These are phyloP conservation scores for Eimeria sp. DNA, from an alignment of 169 alveolate species.

Conservation along the genomic window DNA sequence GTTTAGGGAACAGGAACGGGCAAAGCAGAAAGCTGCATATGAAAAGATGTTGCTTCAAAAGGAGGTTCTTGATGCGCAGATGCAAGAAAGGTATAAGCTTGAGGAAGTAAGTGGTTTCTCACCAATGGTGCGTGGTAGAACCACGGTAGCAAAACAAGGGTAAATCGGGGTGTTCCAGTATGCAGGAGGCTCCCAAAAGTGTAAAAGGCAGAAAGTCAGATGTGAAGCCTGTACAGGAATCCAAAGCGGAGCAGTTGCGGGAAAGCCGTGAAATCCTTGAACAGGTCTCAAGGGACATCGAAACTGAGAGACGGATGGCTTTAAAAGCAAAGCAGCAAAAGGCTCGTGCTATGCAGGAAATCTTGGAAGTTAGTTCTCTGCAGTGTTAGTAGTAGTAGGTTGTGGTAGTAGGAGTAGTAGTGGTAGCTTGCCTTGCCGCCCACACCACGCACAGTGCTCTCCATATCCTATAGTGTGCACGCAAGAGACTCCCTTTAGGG, in stretches of 20 bases:
- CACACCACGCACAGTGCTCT: no score
- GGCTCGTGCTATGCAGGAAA: slow-evolving; percentile 76
- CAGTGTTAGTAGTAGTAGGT: neutral
- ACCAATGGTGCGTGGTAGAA: neutral
- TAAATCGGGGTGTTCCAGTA: neutral
- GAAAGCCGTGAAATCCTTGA: slow-evolving; percentile 70
- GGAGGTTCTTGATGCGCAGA: slow-evolving; percentile 74
- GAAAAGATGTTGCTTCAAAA: slow-evolving; percentile 69
- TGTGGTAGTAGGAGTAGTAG: neutral
- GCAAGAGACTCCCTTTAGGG: neutral
- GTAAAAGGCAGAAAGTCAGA: neutral
- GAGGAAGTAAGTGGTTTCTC: slow-evolving; percentile 52
- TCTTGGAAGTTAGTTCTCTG: slow-evolving; percentile 43
- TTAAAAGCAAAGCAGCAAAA: slow-evolving; percentile 61
- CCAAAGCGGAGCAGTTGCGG: slow-evolving; percentile 64
- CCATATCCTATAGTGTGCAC: no score
- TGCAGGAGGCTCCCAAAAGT: neutral
- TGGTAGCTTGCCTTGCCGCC: no score
- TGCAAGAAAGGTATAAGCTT: slow-evolving; percentile 65
- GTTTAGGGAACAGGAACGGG: slow-evolving; percentile 55
- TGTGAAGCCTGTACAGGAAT: slow-evolving; percentile 20
- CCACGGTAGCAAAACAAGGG: neutral
- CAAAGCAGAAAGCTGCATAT: slow-evolving; percentile 33
- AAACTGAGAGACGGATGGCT: slow-evolving; percentile 52
- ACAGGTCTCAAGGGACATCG: slow-evolving; percentile 59